Evolutionary conservation across 441 rosid genomes (phyloP).

Genomic region (Gossypium trilobum): DNA sequence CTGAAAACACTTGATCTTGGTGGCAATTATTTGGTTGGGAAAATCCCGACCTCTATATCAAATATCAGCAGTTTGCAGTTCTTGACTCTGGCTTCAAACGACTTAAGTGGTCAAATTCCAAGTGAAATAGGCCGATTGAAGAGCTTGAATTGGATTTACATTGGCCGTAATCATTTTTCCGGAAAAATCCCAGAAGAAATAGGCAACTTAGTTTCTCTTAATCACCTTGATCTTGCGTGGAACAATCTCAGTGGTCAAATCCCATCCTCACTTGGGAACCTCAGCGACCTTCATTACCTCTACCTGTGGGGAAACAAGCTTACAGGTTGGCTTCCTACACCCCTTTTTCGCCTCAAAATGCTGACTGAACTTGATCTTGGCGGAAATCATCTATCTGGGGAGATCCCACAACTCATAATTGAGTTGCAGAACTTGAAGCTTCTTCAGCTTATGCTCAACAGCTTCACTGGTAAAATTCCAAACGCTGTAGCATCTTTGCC

Average conservation of each 20-base stretch:
- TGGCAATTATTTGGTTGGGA: neutral
- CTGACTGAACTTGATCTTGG: conserved; percentile 46
- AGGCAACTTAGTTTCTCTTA: neutral
- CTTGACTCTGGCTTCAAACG: neutral
- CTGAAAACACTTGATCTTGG: neutral
- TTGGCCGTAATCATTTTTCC: neutral
- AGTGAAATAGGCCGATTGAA: neutral
- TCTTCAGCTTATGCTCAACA: conserved; percentile 75
- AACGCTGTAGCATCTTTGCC: conserved; percentile 42
- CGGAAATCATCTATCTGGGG: conserved; percentile 54
- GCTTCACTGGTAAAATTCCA: conserved; percentile 54
- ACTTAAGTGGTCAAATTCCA: neutral
- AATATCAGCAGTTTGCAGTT: neutral
- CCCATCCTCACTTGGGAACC: neutral
- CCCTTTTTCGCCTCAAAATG: neutral
- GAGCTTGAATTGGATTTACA: neutral
- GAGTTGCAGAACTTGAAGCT: conserved; percentile 52
- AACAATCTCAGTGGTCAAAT: neutral
- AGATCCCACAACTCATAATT: conserved; percentile 46
- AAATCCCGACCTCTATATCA: neutral
- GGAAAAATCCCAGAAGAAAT: neutral
- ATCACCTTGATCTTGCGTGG: neutral
- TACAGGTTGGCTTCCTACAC: neutral
- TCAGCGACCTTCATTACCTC: neutral
- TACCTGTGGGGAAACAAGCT: neutral